phyloP scores from a whole-genome alignment of 2,329 filamentous ascomycete genomes.

The Pseudodiploospora longispora region DNA sequence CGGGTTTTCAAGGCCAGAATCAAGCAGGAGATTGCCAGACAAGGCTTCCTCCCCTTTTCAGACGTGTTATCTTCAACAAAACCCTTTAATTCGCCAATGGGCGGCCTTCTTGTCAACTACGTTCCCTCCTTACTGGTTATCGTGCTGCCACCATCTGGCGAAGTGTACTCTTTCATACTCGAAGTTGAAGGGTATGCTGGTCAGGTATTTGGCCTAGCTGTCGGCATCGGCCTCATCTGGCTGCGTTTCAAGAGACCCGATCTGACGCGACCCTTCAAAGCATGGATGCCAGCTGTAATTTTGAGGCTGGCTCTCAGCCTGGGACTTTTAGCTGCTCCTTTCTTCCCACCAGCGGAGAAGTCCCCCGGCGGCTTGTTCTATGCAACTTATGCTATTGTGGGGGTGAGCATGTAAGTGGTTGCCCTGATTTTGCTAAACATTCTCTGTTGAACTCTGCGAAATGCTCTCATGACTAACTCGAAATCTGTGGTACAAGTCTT shows the following conservation, averaged over 20 bases:
- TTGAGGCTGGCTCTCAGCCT: constrained; percentile 46
- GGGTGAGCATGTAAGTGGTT: constrained; percentile 41
- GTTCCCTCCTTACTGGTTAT: constrained; percentile 62
- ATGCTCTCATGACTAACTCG: neutral
- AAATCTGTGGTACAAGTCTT: constrained; percentile 32
- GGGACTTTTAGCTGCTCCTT: constrained; percentile 50
- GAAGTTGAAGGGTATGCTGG: constrained; percentile 63
- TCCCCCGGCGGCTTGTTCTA: constrained; percentile 40
- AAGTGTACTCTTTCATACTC: constrained; percentile 65
- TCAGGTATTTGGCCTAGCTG: constrained; percentile 51
- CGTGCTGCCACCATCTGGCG: constrained; percentile 51
- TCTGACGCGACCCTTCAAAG: constrained; percentile 55
- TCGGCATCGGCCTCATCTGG: constrained; percentile 50
- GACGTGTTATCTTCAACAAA: constrained; percentile 52
- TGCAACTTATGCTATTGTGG: constrained; percentile 46
- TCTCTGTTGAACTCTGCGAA: neutral
- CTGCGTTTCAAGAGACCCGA: constrained; percentile 53
- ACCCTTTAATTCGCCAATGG: constrained; percentile 60
- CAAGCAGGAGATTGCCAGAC: constrained; percentile 65
- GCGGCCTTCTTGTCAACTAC: constrained; percentile 60
- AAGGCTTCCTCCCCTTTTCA: constrained; percentile 61
- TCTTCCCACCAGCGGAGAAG: constrained; percentile 49
- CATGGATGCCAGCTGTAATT: constrained; percentile 52
- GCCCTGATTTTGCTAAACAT: too few relatives aligned
- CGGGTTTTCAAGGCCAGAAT: constrained; percentile 45